Percentiles rank a stretch among this genome's conserved stretches.
Conservation (phyloP, 345 rosid genomes). For the Gossypium longicalyx region DNA sequence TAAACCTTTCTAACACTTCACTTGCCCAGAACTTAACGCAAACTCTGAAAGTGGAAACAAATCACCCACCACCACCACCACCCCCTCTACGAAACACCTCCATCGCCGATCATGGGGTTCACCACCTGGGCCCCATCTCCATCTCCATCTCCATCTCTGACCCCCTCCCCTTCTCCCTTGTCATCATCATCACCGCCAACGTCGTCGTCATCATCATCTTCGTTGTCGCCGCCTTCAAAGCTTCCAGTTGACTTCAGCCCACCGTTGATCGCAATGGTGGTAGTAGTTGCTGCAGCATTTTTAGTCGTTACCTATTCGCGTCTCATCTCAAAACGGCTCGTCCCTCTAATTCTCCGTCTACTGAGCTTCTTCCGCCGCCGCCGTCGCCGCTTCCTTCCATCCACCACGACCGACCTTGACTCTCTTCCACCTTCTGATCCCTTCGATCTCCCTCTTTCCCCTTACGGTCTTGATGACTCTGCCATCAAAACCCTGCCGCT, state of each 20-base stretch:
- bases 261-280: conserved; percentile 91
- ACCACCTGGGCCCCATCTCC: conserved; percentile 13
- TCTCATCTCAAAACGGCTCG: conserved; percentile 62
- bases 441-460: conserved; percentile 44
- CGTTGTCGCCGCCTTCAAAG: conserved; percentile 27
- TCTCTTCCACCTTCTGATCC: conserved; percentile 65
- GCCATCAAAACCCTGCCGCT: conserved; percentile 80
- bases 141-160: conserved; percentile 1
- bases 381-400: conserved; percentile 40
- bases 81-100: conserved; percentile 4
- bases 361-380: conserved; percentile 44
- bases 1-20: conserved; percentile 20
- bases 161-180: conserved; percentile 21
- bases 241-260: conserved; percentile 76
- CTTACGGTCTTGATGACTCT: conserved; percentile 80
- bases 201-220: not conserved
- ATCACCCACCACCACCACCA: conserved; percentile 5
- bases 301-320: conserved; percentile 74
- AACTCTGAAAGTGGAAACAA: not conserved
- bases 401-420: conserved; percentile 47
- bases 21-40: not conserved
- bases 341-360: conserved; percentile 42
- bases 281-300: conserved; percentile 72
- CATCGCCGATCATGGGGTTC: conserved; percentile 11
- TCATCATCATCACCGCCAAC: conserved; percentile 14